These are phyloP conservation scores for Nepenthes alata DNA, from an alignment of 179 eudicot species.

Conservation along the genomic window DNA sequence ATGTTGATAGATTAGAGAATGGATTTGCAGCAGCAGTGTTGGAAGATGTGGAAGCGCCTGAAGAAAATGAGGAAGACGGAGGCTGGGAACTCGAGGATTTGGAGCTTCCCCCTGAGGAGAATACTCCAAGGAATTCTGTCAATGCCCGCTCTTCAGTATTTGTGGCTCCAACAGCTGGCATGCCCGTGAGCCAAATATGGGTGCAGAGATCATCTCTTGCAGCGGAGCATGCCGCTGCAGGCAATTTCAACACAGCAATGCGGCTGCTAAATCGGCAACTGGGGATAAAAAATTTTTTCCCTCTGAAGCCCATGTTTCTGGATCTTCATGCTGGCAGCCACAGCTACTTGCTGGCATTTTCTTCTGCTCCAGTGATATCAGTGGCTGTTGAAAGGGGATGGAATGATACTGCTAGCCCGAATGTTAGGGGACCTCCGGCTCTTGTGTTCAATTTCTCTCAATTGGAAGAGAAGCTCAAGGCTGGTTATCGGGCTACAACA, in stretches of 20 bases:
- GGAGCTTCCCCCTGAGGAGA: conserved; percentile 78
- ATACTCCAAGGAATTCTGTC: conserved; percentile 58
- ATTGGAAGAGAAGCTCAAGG: conserved; percentile 69
- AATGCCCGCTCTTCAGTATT: conserved; percentile 47
- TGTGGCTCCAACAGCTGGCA: conserved; percentile 64
- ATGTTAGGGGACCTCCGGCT: conserved; percentile 81
- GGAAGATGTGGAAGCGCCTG: conserved; percentile 37
- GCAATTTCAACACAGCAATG: conserved; percentile 92
- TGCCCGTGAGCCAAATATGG: conserved; percentile 96
- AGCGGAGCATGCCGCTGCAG: conserved; percentile 93
- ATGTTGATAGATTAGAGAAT: conserved; percentile 43
- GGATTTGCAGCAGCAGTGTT: conserved; percentile 32
- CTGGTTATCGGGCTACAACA: conserved; percentile 50
- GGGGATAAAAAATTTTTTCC: conserved; percentile 66
- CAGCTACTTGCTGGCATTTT: conserved; percentile 49
- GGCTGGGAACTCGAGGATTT: conserved; percentile 95
- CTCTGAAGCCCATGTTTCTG: conserved; percentile 59
- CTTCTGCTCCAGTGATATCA: conserved; percentile 62
- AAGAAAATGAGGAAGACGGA: conserved; percentile 57
- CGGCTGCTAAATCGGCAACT: conserved; percentile 72
- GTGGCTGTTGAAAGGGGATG: conserved; percentile 80
- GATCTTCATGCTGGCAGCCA: conserved; percentile 84
- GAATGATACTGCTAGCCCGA: conserved; percentile 68
- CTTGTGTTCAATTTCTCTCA: conserved; percentile 61
- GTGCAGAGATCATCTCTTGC: conserved; percentile 81